Percentiles rank a stretch among this genome's conserved stretches.
Evolutionary conservation across 768 basidiomycete genomes (phyloP).

Genomic region (Pisolithus microcarpus): DNA sequence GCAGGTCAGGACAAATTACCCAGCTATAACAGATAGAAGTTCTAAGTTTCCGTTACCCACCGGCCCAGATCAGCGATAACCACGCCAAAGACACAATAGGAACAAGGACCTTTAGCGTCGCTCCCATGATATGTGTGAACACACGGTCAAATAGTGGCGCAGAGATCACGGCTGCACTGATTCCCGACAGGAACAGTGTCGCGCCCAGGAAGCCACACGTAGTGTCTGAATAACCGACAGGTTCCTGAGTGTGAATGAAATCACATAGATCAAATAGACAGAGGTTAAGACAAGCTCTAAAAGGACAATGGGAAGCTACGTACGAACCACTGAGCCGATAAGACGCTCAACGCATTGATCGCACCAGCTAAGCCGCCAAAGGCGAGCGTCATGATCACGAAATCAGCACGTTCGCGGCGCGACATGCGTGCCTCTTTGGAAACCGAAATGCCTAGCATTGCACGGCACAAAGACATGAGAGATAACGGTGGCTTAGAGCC

Average conservation of each 20-base stretch:
- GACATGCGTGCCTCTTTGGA: slow-evolving; percentile 50
- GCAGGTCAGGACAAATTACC: not conserved
- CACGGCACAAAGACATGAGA: slow-evolving; percentile 45
- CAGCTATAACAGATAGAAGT: not conserved
- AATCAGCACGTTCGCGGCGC: slow-evolving; percentile 61
- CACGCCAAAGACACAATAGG: slow-evolving; percentile 58
- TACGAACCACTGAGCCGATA: slow-evolving; percentile 66
- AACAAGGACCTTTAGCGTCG: slow-evolving; percentile 50
- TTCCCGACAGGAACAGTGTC: slow-evolving; percentile 61
- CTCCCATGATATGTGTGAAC: slow-evolving; percentile 65
- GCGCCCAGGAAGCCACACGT: slow-evolving; percentile 66
- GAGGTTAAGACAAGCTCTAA: not conserved
- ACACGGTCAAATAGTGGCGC: slow-evolving; percentile 78
- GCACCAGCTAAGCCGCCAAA: slow-evolving; percentile 64
- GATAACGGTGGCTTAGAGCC: slow-evolving; percentile 55
- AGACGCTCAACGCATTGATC: slow-evolving; percentile 57
- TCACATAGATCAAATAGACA: not conserved
- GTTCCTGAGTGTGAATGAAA: slow-evolving; percentile 38
- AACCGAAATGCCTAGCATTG: slow-evolving; percentile 41
- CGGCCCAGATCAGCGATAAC: slow-evolving; percentile 77
- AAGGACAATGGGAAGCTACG: slow-evolving; percentile 14
- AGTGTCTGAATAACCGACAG: slow-evolving; percentile 62
- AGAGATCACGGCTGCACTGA: slow-evolving; percentile 57
- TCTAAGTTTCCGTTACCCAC: slow-evolving; percentile 30
- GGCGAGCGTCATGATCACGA: slow-evolving; percentile 46